Evolutionary conservation across 169 alveolate genomes (phyloP), one percentile per base, ranked within the genome.

Genomic region (Babesia divergens): DNA sequence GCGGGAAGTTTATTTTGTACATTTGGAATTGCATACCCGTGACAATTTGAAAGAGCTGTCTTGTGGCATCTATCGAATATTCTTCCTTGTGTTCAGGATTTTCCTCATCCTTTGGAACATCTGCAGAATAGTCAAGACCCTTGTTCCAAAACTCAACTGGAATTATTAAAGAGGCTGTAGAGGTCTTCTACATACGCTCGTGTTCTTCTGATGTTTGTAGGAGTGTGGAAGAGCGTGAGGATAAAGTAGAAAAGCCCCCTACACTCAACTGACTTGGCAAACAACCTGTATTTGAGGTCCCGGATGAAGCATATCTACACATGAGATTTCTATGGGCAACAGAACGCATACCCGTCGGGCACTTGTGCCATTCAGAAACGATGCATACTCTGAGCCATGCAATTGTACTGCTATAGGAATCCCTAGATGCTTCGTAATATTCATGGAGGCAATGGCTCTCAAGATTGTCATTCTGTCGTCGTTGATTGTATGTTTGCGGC

Each of bases 201-300:
- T 16, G 84, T 65, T 55, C 88, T 47, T n/a, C 67, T 59, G 9
- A 71, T 60, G 51, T 80, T 82, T 59, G 86, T 74, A 2, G 93
- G 93, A 13, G 87, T 81, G 62, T 84, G 83, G 60, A 88, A 88
- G 56, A 88, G 53, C 22, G 87, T 79, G 31, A 84, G 65, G 1
- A 88, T 68, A 3, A 88, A 66, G 43, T 84, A 88, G 44, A 88
- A 88, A 14, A 88, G 69, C 0, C 93, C 93, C 54, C 84, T 80
- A 49, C 93, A 88, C 20, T 64, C 54, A 18, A 88, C 71, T 6
- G 90, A 79, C 40, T 68, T 84, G 2, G 93, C 86, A 9, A 88
- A 56, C 24, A 88, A 75, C 42, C 81, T 83, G 64, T 88, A 84
- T 37, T 83, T 88, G 20, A 88, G 49, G 7, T 88, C 91, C 58